Conservation (phyloP, 2,329 filamentous ascomycete genomes). For the Purpureocillium takamizusanense region DNA sequence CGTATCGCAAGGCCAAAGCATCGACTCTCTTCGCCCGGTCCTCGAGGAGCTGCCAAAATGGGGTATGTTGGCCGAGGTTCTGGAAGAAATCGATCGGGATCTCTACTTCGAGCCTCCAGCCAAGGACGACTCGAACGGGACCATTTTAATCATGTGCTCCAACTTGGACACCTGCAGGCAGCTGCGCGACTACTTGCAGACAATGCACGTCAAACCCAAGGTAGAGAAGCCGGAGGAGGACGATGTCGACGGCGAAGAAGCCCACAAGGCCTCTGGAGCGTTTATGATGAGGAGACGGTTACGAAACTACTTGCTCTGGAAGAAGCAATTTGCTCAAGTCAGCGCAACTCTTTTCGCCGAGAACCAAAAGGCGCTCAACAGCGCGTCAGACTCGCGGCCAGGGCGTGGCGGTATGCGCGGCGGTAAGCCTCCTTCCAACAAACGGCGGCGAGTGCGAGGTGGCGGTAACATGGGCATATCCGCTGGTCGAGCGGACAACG, state of each 20-base stretch:
- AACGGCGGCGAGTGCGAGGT: slow-evolving; percentile 75
- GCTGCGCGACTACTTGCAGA: slow-evolving; percentile 82
- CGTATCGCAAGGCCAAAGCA: slow-evolving; percentile 32
- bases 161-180: slow-evolving; percentile 81
- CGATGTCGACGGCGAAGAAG: slow-evolving; percentile 38
- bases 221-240: slow-evolving; percentile 24
- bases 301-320: slow-evolving; percentile 83
- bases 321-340: slow-evolving; percentile 77
- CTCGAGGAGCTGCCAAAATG: slow-evolving; percentile 95
- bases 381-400: slow-evolving; percentile 49
- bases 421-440: slow-evolving; percentile 64
- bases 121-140: slow-evolving; percentile 82
- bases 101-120: slow-evolving; percentile 70
- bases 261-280: slow-evolving; percentile 60
- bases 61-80: slow-evolving; percentile 75
- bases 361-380: slow-evolving; percentile 67
- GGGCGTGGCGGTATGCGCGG: slow-evolving; percentile 40
- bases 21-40: slow-evolving; percentile 64
- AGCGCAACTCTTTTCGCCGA: slow-evolving; percentile 71
- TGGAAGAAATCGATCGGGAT: slow-evolving; percentile 89
- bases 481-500: slow-evolving; percentile 58
- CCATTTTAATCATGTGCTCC: slow-evolving; percentile 90
- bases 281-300: slow-evolving; percentile 89
- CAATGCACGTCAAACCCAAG: slow-evolving; percentile 67
- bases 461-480: slow-evolving; percentile 54